Base-by-base conservation (phyloP, 768 basidiomycete genomes). In the Saitozyma sp. region DNA sequence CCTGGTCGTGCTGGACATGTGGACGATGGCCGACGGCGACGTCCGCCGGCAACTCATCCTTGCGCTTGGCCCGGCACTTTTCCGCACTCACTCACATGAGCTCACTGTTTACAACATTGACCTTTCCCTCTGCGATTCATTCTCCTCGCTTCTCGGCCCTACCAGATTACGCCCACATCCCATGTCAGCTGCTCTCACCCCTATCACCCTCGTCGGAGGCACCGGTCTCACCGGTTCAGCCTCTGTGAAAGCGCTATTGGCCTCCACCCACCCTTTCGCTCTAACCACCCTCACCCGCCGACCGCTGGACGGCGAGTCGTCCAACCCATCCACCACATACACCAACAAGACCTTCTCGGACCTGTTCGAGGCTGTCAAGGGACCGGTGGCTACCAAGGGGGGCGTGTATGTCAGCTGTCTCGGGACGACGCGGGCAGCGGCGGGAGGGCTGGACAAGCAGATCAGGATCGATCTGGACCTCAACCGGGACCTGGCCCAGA, bases 191-290 rank as follows among this genome's bases (percentile, higher is more conserved):
- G 29, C 29, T 29, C 29, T 29, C 29, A 63, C 57, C 14, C 56
- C 64, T 29, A 48, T 78, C 54, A 76, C 71, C 16, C 66, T 77
- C 14, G 66, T 67, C 16, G 78, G 78, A 37, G 69, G 74, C 1
- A 79, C 78, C 11, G 78, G 78, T 39, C 71, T 79, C 3, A 77
- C 76, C 10, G 78, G 78, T 11, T 59, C 61, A 14, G 58, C 50
- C n/a, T 64, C 74, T 7, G 63, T 76, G 51, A 14, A 40, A 5
- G 39, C 65, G 8, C 59, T 77, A 39, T 63, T 79, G 39, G 5
- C 54, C 14, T 71, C 71, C 38, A 7, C n/a, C 8, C 39, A 68
- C 7, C 58, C 70, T 8, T 71, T 74, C 66, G 54, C 71, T 54
- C 56, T 79, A 20, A 71, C 67, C 8, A 67, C 76, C 38, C 58